Percentiles rank a stretch among this genome's conserved stretches.
Evolutionary conservation across 2,329 filamentous ascomycete genomes (phyloP).

Genomic region (Ceratocystis destructans): DNA sequence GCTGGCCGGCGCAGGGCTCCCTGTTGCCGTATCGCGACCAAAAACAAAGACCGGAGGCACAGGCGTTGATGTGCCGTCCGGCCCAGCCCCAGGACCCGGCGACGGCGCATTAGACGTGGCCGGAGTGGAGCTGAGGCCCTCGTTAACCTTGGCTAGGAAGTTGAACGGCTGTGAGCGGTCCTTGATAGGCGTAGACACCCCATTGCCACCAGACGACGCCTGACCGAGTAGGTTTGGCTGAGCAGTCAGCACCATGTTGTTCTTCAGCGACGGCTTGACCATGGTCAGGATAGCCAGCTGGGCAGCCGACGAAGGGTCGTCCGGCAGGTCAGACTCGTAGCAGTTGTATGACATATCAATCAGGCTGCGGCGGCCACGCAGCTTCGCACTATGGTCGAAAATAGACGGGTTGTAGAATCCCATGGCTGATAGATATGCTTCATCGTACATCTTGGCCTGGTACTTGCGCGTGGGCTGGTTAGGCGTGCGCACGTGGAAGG

Average conservation of each 20-base stretch:
- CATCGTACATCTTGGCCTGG: conserved; percentile 92
- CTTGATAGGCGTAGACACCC: conserved; percentile 46
- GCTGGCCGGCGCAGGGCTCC: conserved; percentile 40
- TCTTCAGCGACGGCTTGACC: conserved; percentile 44
- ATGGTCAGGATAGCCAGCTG: conserved; percentile 54
- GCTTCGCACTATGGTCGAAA: conserved; percentile 71
- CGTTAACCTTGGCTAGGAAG: conserved; percentile 51
- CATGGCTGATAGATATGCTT: conserved; percentile 86
- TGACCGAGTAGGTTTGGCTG: conserved; percentile 33
- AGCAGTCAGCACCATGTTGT: conserved; percentile 22
- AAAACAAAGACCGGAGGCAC: conserved; percentile 42
- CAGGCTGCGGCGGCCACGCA: conserved; percentile 63
- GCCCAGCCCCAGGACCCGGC: conserved; percentile 61
- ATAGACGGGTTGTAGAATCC: conserved; percentile 83
- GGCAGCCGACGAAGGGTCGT: conserved; percentile 76
- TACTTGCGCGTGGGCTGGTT: conserved; percentile 87
- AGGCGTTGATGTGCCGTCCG: conserved; percentile 61
- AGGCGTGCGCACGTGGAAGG: conserved; percentile 80
- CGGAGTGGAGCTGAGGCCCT: conserved; percentile 62
- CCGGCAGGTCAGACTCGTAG: conserved; percentile 74
- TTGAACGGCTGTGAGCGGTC: conserved; percentile 54
- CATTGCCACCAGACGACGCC: conserved; percentile 26
- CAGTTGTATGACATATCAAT: conserved; percentile 83
- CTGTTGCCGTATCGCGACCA: conserved; percentile 31
- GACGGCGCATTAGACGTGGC: conserved; percentile 77